Conservation (phyloP, 495 filamentous ascomycete genomes). For the Hyaloscypha variabilis region DNA sequence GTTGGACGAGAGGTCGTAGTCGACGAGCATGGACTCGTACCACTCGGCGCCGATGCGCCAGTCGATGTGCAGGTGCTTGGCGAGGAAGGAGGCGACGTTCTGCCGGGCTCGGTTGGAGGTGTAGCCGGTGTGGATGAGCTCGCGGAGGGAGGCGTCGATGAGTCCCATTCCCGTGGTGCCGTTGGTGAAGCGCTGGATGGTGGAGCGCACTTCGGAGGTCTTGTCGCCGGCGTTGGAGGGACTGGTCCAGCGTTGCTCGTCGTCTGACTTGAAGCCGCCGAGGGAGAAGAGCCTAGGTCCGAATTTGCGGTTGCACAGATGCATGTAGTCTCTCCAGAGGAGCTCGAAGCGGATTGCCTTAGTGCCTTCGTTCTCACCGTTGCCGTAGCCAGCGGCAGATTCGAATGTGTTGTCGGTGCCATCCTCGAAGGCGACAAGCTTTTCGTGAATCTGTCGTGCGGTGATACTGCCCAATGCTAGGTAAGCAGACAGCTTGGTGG, state of each 20-base stretch:
- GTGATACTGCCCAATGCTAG: conserved; percentile 69
- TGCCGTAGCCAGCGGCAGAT: conserved; percentile 45
- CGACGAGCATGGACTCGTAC: conserved; percentile 70
- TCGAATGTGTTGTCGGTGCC: conserved; percentile 28
- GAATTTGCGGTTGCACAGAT: conserved; percentile 68
- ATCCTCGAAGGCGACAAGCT: conserved; percentile 65
- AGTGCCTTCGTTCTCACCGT: conserved; percentile 71
- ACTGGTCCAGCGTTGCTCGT: conserved; percentile 41
- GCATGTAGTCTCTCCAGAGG: conserved; percentile 78
- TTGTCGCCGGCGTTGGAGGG: conserved; percentile 14
- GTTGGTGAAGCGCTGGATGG: conserved; percentile 51
- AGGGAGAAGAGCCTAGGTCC: conserved; percentile 59
- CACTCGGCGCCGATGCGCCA: conserved; percentile 79
- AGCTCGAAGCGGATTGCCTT: conserved; percentile 68
- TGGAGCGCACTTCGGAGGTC: conserved; percentile 33
- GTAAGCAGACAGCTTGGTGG: conserved; percentile 70
- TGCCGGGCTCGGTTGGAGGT: conserved; percentile 71
- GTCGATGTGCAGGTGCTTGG: conserved; percentile 71
- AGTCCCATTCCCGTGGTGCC: conserved; percentile 70
- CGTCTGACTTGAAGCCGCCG: conserved; percentile 57
- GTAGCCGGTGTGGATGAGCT: conserved; percentile 71
- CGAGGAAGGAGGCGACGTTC: conserved; percentile 71
- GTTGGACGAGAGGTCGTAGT: conserved; percentile 73
- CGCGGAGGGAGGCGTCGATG: conserved; percentile 71
- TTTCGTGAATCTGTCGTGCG: conserved; percentile 65